Conservation (phyloP, 495 filamentous ascomycete species). For the Xylaria grammica region DNA sequence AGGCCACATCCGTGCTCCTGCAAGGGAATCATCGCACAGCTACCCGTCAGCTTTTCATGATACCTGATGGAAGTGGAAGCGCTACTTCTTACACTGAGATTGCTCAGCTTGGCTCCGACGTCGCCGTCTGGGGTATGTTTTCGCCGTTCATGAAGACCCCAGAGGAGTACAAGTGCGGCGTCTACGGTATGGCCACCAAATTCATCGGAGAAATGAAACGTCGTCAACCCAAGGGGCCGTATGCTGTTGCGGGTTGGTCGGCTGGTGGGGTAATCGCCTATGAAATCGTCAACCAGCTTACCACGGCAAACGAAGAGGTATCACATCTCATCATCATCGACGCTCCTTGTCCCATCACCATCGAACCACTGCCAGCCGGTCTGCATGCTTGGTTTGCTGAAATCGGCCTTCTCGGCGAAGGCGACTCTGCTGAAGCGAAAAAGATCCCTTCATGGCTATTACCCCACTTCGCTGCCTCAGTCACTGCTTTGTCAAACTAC, state of each 20-base stretch:
- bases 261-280: slow-evolving; percentile 90
- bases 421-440: slow-evolving; percentile 43
- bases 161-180: slow-evolving; percentile 59
- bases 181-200: slow-evolving; percentile 59
- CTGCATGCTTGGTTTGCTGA: slow-evolving; percentile 80
- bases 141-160: slow-evolving; percentile 67
- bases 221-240: slow-evolving; percentile 69
- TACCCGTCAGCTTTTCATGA: slow-evolving; percentile 68
- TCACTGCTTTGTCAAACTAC: slow-evolving; percentile 76
- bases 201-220: slow-evolving; percentile 68
- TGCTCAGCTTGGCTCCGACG: slow-evolving; percentile 50
- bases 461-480: slow-evolving; percentile 80
- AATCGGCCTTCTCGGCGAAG: slow-evolving; percentile 80
- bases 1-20: slow-evolving; percentile 61
- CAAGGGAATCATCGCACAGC: slow-evolving; percentile 66
- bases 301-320: slow-evolving; percentile 69
- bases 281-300: slow-evolving; percentile 75
- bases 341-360: slow-evolving; percentile 76
- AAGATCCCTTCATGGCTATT: slow-evolving; percentile 79
- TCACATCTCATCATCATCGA: slow-evolving; percentile 82
- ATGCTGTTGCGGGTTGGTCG: slow-evolving; percentile 77
- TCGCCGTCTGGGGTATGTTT: slow-evolving; percentile 69
- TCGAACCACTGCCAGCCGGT: slow-evolving; percentile 76
- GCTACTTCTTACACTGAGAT: slow-evolving; percentile 67
- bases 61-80: slow-evolving; percentile 80